Base-by-base conservation (phyloP, 805 yeast species). In the Metschnikowia noctiluminum region DNA sequence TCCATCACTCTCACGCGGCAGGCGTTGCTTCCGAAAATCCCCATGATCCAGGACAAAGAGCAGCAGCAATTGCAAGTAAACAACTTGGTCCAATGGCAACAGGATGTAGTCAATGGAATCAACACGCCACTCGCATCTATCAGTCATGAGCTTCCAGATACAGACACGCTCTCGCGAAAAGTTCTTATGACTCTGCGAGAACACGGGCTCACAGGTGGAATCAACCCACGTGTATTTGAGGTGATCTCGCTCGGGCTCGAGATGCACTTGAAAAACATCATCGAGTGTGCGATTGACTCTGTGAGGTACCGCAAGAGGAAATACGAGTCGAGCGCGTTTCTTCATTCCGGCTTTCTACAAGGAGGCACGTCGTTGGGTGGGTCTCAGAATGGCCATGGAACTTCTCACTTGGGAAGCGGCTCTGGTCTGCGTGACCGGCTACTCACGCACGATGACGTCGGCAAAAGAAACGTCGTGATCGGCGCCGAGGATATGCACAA, bases 171-270 rank as follows among this genome's bases (percentile, higher is more conserved):
- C 40, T 79, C 81, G 45, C 70, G 82, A 11, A 76, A 90, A 45
- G 82, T 94, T 76, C 68, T 84, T 16, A 94, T 96, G 60, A 82
- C 87, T 9, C 85, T 94, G 55, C 77, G 97, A 58, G 98, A 94
- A 60, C 82, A 89, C 62, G 99, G 99, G 0, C 70, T 94, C 8
- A 76, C 90, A 0, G 96, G 96, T 0, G 81, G 83, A 13, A 74
- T 92, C n/a, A 84, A 82, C 40, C 77, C 84, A n/a, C 83, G 82
- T 16, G 87, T 86, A 6, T 79, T 87, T n/a, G 96, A 90, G 47
- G 70, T 94, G 15, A 63, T 91, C 53, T 71, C 83, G 21, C 65
- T 87, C n/a, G 97, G 97, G 0, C 70, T 94, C 38, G 97, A 92
- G 61, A 74, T 79, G 32, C 92, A 90, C 66, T 66, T 94, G 54